A percentile compares a stretch with the other conserved stretches of the same genome.
Conservation (phyloP, 257 asterid genomes). For the Nicotiana paniculata region DNA sequence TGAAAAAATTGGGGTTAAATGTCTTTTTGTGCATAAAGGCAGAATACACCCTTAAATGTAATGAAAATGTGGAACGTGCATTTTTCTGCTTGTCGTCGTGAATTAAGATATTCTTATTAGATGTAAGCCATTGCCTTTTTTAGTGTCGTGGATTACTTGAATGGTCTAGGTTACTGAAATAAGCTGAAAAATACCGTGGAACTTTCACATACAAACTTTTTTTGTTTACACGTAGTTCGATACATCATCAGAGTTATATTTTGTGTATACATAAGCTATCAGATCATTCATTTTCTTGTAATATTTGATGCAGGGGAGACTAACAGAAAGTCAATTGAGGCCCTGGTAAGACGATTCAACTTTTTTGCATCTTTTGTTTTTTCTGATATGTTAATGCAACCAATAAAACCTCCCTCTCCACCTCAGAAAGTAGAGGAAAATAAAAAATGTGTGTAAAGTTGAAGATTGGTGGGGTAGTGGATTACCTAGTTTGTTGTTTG, state of each 20-base stretch:
- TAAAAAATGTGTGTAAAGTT: too few species aligned
- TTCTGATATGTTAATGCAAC: too few species aligned
- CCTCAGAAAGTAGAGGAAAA: too few species aligned
- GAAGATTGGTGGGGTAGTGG: background rate
- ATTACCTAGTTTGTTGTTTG: background rate
- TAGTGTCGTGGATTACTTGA: too few species aligned
- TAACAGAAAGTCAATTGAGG: constrained; percentile 59
- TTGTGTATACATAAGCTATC: background rate
- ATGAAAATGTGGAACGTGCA: background rate
- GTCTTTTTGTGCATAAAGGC: background rate
- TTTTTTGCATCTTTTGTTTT: too few species aligned
- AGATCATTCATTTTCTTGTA: background rate
- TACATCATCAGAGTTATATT: background rate
- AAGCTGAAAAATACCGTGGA: background rate
- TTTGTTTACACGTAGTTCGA: background rate
- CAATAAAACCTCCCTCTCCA: too few species aligned
- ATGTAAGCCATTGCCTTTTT: too few species aligned
- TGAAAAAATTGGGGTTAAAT: background rate
- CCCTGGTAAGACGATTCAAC: constrained; percentile 38
- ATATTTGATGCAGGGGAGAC: constrained; percentile 42
- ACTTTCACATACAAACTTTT: too few species aligned
- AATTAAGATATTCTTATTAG: too few species aligned
- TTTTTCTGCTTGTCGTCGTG: too few species aligned
- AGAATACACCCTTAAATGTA: background rate
- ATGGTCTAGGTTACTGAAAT: background rate